These are phyloP conservation scores for Cucurbita argyrosperma DNA, from an alignment of 306 rosid species.

Conservation along the genomic window DNA sequence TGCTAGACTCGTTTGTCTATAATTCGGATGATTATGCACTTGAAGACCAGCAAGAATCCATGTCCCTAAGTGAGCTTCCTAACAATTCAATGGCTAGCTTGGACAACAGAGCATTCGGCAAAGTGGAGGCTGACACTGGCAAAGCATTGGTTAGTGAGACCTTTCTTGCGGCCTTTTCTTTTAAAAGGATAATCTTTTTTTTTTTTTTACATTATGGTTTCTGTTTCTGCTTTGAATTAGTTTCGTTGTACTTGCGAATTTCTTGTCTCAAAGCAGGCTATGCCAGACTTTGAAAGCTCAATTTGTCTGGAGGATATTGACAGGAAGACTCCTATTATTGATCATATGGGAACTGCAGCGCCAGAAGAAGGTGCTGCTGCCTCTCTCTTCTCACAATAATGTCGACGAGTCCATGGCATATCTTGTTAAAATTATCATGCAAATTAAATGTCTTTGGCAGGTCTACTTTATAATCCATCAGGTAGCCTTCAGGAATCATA, in stretches of 20 bases:
- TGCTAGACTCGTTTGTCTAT: slow-evolving; percentile 19
- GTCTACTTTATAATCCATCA: slow-evolving; percentile 7
- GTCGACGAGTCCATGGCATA: background rate
- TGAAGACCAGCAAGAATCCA: slow-evolving; percentile 15
- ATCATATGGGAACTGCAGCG: slow-evolving; percentile 4
- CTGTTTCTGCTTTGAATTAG: slow-evolving; percentile 3
- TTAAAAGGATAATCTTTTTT: background rate
- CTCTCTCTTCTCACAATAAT: background rate
- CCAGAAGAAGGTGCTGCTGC: slow-evolving; percentile 13
- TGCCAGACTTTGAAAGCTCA: slow-evolving; percentile 11
- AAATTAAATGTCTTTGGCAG: slow-evolving; percentile 17
- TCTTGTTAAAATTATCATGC: slow-evolving; percentile 4
- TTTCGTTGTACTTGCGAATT: slow-evolving; percentile 1
- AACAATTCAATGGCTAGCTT: background rate
- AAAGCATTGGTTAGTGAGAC: slow-evolving; percentile 35
- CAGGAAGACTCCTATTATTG: slow-evolving; percentile 14
- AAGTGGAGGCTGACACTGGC: slow-evolving; percentile 13
- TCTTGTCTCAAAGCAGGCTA: slow-evolving; percentile 15
- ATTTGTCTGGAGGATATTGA: slow-evolving; percentile 11
- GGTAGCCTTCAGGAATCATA: slow-evolving; percentile 17
- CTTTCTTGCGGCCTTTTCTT: background rate
- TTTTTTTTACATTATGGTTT: background rate
- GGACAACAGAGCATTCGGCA: slow-evolving; percentile 16
- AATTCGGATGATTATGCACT: slow-evolving; percentile 21
- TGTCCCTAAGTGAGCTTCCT: background rate